Conservation (phyloP, 208 protist genomes). For the Trypanosoma scelopori region DNA sequence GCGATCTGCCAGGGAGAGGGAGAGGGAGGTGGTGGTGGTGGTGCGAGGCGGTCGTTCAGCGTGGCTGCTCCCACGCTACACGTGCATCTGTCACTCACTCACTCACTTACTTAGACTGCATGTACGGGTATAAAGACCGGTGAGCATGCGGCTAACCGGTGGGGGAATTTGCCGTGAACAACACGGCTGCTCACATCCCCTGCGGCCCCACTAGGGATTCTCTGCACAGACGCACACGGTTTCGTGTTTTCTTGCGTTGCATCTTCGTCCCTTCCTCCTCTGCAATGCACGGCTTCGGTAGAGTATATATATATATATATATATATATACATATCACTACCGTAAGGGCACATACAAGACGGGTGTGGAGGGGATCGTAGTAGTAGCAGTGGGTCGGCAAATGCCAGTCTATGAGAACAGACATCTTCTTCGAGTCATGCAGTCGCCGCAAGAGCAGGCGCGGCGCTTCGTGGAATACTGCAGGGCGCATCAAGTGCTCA, state of each 20-base stretch:
- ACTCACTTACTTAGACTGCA: too few relatives aligned
- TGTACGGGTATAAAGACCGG: too few relatives aligned
- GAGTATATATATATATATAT: too few relatives aligned
- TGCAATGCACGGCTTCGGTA: neutral
- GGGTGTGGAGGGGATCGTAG: neutral
- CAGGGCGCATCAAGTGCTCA: constrained; percentile 51
- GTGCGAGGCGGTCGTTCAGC: neutral
- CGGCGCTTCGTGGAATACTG: constrained; percentile 67
- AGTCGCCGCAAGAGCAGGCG: constrained; percentile 42
- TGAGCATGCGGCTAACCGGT: too few relatives aligned
- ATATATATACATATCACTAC: too few relatives aligned
- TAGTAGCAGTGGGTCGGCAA: too few relatives aligned
- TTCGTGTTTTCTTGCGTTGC: neutral
- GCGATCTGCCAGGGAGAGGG: neutral
- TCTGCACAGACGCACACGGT: neutral
- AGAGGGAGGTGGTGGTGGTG: constrained; percentile 5
- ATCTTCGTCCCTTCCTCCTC: constrained; percentile 10
- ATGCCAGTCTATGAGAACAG: constrained; percentile 69
- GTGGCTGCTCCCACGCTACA: neutral
- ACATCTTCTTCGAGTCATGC: constrained; percentile 62
- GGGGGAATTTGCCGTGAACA: too few relatives aligned
- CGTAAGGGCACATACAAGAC: neutral
- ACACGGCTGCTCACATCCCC: too few relatives aligned
- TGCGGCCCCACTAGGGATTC: too few relatives aligned
- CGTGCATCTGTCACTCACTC: too few relatives aligned